Percentiles rank a stretch among this genome's conserved stretches.
These are phyloP conservation scores for Tephrocybe sp. DNA, from an alignment of 768 basidiomycete species.

Conservation along the genomic window DNA sequence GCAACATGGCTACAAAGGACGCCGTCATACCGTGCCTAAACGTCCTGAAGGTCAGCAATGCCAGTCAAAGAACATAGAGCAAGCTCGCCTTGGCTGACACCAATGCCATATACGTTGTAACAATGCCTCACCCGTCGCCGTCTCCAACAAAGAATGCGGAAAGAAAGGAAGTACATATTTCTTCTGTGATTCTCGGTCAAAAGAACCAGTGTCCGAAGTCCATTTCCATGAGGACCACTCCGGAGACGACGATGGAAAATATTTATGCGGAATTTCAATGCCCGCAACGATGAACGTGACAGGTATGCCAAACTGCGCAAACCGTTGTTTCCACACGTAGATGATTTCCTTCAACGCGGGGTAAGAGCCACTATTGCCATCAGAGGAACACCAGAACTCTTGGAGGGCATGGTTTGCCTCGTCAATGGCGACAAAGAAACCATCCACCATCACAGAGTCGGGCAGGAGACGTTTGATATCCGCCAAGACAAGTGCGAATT, in stretches of 20 bases:
- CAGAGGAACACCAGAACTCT: not conserved
- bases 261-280: not conserved
- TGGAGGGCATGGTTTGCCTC: not conserved
- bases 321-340: not conserved
- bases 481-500: not conserved
- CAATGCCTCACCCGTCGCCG: not conserved
- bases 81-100: not conserved
- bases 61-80: too few relatives aligned
- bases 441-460: not conserved
- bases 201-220: not conserved
- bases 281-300: not conserved
- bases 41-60: too few relatives aligned
- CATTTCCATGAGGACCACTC: not conserved
- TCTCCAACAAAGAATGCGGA: not conserved
- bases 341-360: not conserved
- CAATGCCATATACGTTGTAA: not conserved
- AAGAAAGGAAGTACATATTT: not conserved
- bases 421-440: constrained; percentile 2
- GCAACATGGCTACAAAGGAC: not conserved
- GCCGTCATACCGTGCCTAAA: not conserved
- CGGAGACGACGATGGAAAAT: not conserved
- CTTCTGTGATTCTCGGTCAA: not conserved
- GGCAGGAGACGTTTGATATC: not conserved
- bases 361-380: not conserved
- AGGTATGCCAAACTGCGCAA: not conserved